Percentiles rank a stretch among this genome's conserved stretches.
Conservation (phyloP, 2,329 filamentous ascomycete species). For the Ilyonectria robusta region DNA sequence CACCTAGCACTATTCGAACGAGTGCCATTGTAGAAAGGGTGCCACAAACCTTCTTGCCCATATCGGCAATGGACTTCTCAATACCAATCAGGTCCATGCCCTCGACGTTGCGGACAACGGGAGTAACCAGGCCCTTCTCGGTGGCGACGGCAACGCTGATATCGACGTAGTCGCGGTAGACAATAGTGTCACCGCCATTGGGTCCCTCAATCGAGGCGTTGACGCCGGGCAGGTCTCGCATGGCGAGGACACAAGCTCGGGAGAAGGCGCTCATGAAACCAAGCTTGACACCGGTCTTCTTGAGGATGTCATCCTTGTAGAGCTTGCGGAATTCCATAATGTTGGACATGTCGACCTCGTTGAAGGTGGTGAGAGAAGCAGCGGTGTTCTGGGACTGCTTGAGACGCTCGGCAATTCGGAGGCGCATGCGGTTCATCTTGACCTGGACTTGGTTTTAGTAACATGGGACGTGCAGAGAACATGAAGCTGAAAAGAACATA, state of each 20-base stretch:
- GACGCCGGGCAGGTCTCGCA: constrained; percentile 94
- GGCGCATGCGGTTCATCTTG: constrained; percentile 99
- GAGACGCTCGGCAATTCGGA: constrained; percentile 95
- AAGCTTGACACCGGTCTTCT: constrained; percentile 97
- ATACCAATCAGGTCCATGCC: constrained; percentile 89
- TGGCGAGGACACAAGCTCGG: constrained; percentile 88
- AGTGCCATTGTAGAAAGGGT: background rate
- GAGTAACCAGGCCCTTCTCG: constrained; percentile 96
- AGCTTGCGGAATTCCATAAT: constrained; percentile 97
- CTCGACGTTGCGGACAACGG: constrained; percentile 95
- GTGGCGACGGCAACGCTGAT: constrained; percentile 98
- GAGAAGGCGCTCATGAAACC: constrained; percentile 99
- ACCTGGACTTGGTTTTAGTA: constrained; percentile 68
- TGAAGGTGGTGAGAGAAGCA: constrained; percentile 97
- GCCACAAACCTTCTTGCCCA: constrained; percentile 88
- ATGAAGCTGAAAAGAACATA: constrained; percentile 61
- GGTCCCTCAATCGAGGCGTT: constrained; percentile 98
- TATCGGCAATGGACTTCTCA: constrained; percentile 90
- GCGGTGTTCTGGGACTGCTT: constrained; percentile 99
- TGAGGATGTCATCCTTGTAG: constrained; percentile 96
- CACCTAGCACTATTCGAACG: background rate
- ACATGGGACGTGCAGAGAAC: background rate
- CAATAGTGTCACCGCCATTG: constrained; percentile 95
- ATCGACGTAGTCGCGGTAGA: constrained; percentile 98
- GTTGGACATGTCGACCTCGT: constrained; percentile 98